Conservation (phyloP, 2,329 filamentous ascomycete genomes). For the Hymenoscyphus fraxineus region DNA sequence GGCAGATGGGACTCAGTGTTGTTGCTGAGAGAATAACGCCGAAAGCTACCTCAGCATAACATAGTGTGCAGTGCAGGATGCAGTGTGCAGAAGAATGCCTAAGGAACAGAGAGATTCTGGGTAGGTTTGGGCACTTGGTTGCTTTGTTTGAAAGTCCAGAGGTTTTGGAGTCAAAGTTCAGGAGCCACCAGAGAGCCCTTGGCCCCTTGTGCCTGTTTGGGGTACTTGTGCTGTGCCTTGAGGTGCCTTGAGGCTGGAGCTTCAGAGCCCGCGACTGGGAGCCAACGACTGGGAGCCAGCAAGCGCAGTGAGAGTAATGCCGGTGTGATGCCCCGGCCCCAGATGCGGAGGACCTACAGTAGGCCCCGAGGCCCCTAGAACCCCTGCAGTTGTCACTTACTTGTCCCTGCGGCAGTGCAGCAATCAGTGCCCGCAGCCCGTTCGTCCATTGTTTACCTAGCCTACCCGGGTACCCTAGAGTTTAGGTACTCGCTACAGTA, state of each 20-base stretch:
- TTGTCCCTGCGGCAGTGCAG: not conserved
- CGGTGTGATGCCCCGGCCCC: not conserved
- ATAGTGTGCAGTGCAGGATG: not conserved
- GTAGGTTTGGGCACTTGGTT: not conserved
- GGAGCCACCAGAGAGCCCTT: not conserved
- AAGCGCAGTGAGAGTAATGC: too few relatives aligned
- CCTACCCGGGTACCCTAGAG: too few relatives aligned
- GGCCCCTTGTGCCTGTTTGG: too few relatives aligned
- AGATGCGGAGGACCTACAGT: not conserved
- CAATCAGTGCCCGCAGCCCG: too few relatives aligned
- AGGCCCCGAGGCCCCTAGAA: too few relatives aligned
- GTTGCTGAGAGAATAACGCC: not conserved
- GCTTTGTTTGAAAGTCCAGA: not conserved
- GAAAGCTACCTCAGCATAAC: not conserved
- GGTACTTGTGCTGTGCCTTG: too few relatives aligned
- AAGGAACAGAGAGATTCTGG: not conserved
- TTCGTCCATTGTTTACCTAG: slow-evolving; percentile 1
- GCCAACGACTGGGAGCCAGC: too few relatives aligned
- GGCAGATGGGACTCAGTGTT: not conserved
- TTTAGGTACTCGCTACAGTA: not conserved
- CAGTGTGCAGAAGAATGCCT: not conserved
- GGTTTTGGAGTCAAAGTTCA: not conserved
- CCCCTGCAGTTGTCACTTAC: not conserved
- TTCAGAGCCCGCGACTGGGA: not conserved
- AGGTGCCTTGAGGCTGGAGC: not conserved